Percentiles rank a stretch among this genome's conserved stretches.
These are phyloP conservation scores for Fusarium sambucinum DNA, from an alignment of 2,329 filamentous ascomycete species.

Conservation along the genomic window DNA sequence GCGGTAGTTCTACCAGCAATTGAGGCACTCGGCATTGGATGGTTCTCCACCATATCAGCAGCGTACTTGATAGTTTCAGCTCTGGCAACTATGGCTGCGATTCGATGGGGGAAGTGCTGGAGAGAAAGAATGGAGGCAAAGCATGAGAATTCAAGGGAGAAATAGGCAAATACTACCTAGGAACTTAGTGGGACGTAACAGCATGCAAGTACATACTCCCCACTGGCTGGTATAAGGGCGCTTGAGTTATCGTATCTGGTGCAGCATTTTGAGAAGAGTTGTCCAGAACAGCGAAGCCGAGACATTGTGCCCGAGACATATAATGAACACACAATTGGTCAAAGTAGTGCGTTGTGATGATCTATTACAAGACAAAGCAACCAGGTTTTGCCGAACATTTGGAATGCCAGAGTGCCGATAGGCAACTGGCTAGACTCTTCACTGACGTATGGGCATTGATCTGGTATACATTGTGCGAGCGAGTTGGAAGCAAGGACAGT, in stretches of 20 bases:
- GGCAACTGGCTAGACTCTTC: not conserved
- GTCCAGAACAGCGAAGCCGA: constrained; percentile 14
- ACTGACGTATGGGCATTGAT: not conserved
- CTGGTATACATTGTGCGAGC: not conserved
- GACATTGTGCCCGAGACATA: constrained; percentile 21
- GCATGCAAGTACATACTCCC: not conserved
- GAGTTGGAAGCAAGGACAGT: not conserved
- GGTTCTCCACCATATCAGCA: constrained; percentile 77
- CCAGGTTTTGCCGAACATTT: not conserved
- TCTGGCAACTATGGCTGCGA: constrained; percentile 53
- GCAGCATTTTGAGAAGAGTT: not conserved
- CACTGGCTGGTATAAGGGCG: constrained; percentile 8
- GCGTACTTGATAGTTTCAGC: constrained; percentile 55
- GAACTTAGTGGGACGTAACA: not conserved
- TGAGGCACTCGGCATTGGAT: constrained; percentile 81
- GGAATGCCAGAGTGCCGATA: constrained; percentile 1
- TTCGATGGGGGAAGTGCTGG: constrained; percentile 58
- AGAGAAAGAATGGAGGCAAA: constrained; percentile 52
- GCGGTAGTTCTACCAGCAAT: constrained; percentile 80
- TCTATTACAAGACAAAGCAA: not conserved
- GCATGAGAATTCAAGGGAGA: constrained; percentile 22
- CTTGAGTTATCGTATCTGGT: constrained; percentile 8
- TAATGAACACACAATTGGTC: not conserved
- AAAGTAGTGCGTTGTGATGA: not conserved
- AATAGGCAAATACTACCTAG: not conserved